A percentile compares a stretch with the other conserved stretches of the same genome.
phyloP scores from a whole-genome alignment of 2,329 filamentous ascomycete species.

The Fusarium sp. region DNA sequence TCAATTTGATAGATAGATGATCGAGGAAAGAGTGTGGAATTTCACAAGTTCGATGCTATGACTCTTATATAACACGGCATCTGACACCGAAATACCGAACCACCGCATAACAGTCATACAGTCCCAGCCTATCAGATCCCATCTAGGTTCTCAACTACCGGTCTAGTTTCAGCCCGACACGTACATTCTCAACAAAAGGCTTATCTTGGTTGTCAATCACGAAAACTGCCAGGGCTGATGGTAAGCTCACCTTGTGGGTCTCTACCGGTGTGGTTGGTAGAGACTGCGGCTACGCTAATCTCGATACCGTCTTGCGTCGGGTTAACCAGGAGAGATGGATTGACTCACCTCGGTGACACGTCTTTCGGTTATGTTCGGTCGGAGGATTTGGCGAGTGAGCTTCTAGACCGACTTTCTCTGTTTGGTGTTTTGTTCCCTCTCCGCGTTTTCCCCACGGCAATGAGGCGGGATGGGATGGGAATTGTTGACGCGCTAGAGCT shows the following conservation, averaged over 20 bases:
- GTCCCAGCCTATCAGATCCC: background rate
- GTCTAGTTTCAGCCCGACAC: slow-evolving; percentile 8
- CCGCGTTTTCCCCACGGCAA: slow-evolving; percentile 14
- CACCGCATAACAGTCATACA: background rate
- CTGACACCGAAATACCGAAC: slow-evolving; percentile 19
- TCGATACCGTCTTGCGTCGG: slow-evolving; percentile 28
- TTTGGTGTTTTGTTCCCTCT: background rate
- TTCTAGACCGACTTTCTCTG: background rate
- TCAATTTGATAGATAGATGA: background rate
- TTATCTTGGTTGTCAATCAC: slow-evolving; percentile 19
- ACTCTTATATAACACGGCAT: slow-evolving; percentile 28
- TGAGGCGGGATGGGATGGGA: slow-evolving; percentile 10
- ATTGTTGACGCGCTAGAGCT: slow-evolving; percentile 30
- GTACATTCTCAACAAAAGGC: slow-evolving; percentile 29
- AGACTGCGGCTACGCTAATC: slow-evolving; percentile 28
- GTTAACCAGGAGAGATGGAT: slow-evolving; percentile 17
- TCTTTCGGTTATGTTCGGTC: slow-evolving; percentile 32
- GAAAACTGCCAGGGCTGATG: slow-evolving; percentile 8
- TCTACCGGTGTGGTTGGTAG: slow-evolving; percentile 8
- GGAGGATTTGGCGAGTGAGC: slow-evolving; percentile 9
- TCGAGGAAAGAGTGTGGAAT: background rate
- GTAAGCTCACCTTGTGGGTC: slow-evolving; percentile 27
- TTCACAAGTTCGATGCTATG: background rate
- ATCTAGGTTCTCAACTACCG: background rate
- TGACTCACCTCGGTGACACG: slow-evolving; percentile 37